These are phyloP conservation scores for Penicillium paneum DNA, from an alignment of 2,329 filamentous ascomycete genomes.

Conservation along the genomic window DNA sequence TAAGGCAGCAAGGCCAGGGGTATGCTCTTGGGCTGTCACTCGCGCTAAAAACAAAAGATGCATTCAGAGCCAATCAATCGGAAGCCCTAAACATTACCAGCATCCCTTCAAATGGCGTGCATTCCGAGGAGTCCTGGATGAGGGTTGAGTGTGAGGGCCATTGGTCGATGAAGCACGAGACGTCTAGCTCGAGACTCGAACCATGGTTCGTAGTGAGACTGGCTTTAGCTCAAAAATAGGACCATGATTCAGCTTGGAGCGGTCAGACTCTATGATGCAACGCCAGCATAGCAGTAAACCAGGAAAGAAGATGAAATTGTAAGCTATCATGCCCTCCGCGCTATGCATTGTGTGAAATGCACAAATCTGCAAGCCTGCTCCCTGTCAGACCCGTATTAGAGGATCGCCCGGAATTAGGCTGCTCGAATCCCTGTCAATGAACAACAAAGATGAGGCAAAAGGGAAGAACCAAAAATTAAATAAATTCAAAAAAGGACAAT, in stretches of 20 bases:
- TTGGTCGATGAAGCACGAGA: not conserved
- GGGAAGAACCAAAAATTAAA: constrained; percentile 1
- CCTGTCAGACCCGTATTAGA: constrained; percentile 1
- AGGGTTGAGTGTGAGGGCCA: not conserved
- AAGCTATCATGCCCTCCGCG: not conserved
- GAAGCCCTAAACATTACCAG: constrained; percentile 1
- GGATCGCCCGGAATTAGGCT: constrained; percentile 4
- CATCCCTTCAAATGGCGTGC: not conserved
- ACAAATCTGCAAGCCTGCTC: not conserved
- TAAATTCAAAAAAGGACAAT: not conserved
- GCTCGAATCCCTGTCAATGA: not conserved
- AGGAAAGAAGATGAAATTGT: not conserved
- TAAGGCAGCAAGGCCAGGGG: constrained; percentile 12
- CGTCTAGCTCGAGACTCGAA: not conserved
- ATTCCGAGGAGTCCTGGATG: not conserved
- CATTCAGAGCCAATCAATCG: constrained; percentile 24
- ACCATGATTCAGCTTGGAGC: constrained; percentile 3
- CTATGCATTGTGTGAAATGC: not conserved
- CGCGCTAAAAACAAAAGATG: constrained; percentile 20
- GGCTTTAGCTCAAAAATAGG: not conserved
- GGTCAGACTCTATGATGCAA: constrained; percentile 19
- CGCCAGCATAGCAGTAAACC: constrained; percentile 12
- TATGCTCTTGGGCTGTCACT: constrained; percentile 2
- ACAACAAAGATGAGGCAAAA: not conserved
- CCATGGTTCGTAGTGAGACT: constrained; percentile 5